Evolutionary conservation across 106 monocot genomes (phyloP), one percentile per base, ranked within the genome.

Genomic region (Allium sativum): DNA sequence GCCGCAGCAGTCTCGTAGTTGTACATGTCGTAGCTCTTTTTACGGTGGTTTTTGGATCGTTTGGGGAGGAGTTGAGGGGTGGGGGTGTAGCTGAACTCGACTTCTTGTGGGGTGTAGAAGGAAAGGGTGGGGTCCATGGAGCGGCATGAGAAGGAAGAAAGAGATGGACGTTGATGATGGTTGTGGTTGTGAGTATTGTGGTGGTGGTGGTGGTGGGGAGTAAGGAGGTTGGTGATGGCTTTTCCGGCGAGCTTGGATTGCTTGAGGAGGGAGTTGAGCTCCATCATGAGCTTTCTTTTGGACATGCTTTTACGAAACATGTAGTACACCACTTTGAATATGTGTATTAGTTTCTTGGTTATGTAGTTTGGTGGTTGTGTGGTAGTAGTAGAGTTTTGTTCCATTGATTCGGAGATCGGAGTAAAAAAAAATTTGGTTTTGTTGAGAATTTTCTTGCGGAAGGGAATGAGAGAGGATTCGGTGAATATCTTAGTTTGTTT

Each of bases 61-160:
- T 10, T 53, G 16, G 17, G 22, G 7, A 44, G 69, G 75, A 40
- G 64, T 54, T 48, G 45, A 45, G 89, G 84, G 62, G 81, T 89
- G 75, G 63, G 81, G 78, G 73, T 79, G 84, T 84, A 84, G 74
- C 84, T 89, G 76, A 89, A 89, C 73, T 89, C 78, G 10, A 76
- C 74, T 44, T 84, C 89, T 10, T 51, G 59, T 9, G 89, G 84
- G 45, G 9, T 55, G 81, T 78, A 84, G 73, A 81, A 68, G 63
- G 84, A 71, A 21, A 40, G 31, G 50, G 59, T 48, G 11, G 80
- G 66, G 21, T 84, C 84, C 68, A 71, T 67, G 48, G 73, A 71
- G 10, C 66, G 67, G 71, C 80, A 80, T 6, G 68, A 72, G 53
- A 81, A 58, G 77, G 65, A 46, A 52, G 69, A 57, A 11, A 21